A percentile compares a stretch with the other conserved stretches of the same genome.
phyloP scores from a whole-genome alignment of 495 filamentous ascomycete genomes.

The Patellaria atrata region DNA sequence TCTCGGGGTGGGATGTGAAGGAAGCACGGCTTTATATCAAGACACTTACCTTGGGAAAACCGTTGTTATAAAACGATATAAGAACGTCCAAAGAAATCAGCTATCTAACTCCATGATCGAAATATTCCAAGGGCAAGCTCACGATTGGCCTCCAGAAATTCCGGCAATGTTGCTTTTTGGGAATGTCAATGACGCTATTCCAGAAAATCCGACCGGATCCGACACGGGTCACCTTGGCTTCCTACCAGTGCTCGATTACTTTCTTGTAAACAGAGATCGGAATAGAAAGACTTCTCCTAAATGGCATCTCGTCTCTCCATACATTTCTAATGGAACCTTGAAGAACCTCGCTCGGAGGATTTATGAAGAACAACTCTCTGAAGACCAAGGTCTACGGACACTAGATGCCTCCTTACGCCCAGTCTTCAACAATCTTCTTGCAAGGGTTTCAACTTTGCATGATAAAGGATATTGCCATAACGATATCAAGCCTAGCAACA shows the following conservation, averaged over 20 bases:
- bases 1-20: constrained; percentile 3
- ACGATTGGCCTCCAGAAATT: constrained; percentile 7
- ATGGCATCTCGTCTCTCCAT: constrained; percentile 11
- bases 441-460: constrained; percentile 2
- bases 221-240: neutral
- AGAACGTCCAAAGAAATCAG: neutral
- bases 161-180: constrained; percentile 3
- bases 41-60: neutral
- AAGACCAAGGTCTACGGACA: neutral
- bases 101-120: neutral
- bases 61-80: neutral
- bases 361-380: neutral
- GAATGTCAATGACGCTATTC: neutral
- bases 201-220: too few relatives aligned
- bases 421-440: constrained; percentile 4
- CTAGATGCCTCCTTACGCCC: constrained; percentile 8
- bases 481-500: constrained; percentile 22
- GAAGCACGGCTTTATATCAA: neutral
- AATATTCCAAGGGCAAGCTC: neutral
- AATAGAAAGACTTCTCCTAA: neutral
- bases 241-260: constrained; percentile 10
- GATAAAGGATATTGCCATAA: constrained; percentile 16
- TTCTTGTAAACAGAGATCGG: constrained; percentile 1
- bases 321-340: constrained; percentile 4
- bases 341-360: constrained; percentile 2